Evolutionary conservation across 805 yeast genomes (phyloP).

Genomic region (Lipomyces spencermartinsiae): DNA sequence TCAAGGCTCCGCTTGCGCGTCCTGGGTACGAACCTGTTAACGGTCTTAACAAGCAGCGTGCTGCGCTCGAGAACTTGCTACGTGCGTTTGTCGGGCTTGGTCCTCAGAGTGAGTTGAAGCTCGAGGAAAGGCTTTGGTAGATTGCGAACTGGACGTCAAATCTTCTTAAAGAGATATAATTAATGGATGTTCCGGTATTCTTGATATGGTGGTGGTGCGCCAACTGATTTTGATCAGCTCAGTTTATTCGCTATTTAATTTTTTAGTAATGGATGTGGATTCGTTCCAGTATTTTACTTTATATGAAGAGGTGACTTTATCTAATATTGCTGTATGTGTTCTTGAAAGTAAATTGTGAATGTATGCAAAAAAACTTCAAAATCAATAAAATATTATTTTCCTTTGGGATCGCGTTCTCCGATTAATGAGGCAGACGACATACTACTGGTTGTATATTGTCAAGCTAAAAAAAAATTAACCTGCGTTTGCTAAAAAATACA

Average conservation of each 20-base stretch:
- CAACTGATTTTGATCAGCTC: too few relatives aligned
- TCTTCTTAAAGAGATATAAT: too few relatives aligned
- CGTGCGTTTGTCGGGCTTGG: slow-evolving; percentile 90
- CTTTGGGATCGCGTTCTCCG: not conserved
- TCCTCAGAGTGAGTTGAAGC: slow-evolving; percentile 87
- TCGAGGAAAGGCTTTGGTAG: slow-evolving; percentile 75
- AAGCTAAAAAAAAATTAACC: too few relatives aligned
- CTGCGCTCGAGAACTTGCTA: slow-evolving; percentile 88
- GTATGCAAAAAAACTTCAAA: not conserved
- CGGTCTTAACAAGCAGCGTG: slow-evolving; percentile 93
- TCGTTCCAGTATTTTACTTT: not conserved
- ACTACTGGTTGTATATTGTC: too few relatives aligned
- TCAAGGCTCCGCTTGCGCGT: slow-evolving; percentile 93
- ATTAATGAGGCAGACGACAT: too few relatives aligned
- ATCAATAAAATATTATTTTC: not conserved
- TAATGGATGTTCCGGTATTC: not conserved
- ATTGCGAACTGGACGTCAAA: not conserved
- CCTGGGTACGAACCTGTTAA: slow-evolving; percentile 89
- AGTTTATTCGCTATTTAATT: not conserved
- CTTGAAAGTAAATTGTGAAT: not conserved
- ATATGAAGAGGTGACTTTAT: not conserved
- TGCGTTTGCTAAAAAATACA: too few relatives aligned
- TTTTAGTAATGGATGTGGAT: not conserved
- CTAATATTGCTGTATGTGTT: not conserved
- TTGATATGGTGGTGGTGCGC: not conserved